phyloP scores from a whole-genome alignment of 345 rosid genomes.

The Arabis hirsuta region DNA sequence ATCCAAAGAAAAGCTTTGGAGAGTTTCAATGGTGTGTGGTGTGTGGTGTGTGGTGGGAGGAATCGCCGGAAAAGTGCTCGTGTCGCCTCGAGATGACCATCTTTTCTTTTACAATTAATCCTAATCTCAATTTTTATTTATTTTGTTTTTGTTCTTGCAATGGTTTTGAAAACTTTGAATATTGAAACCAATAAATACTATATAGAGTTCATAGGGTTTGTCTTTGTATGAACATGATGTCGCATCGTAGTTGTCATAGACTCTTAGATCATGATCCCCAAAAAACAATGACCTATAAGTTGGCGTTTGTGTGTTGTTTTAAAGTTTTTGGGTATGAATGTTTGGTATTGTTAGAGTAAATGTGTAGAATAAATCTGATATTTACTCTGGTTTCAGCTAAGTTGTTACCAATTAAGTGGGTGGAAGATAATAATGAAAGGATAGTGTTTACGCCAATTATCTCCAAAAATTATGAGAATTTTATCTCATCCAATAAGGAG shows the following conservation, averaged over 20 bases:
- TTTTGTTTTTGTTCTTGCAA: constrained; percentile 22
- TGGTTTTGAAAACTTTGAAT: constrained; percentile 16
- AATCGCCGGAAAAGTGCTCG: constrained; percentile 98
- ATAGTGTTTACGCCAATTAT: no score
- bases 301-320: constrained; percentile 18
- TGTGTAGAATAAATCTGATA: no score
- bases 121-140: not conserved
- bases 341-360: no score
- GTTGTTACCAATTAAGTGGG: no score
- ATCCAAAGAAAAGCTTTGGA: constrained; percentile 57
- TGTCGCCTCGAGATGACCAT: constrained; percentile 72
- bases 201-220: constrained; percentile 31
- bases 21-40: constrained; percentile 53
- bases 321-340: no score
- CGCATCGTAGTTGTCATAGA: constrained; percentile 29
- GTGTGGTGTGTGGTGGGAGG: constrained; percentile 68
- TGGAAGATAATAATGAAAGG: no score
- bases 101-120: not conserved
- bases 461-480: no score
- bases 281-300: constrained; percentile 17
- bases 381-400: no score
- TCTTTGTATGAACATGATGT: constrained; percentile 41
- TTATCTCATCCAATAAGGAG: no score
- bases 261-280: constrained; percentile 38
- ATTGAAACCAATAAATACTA: not conserved